phyloP scores from a whole-genome alignment of 2,329 filamentous ascomycete species.

The Allantophomopsis cytisporea region DNA sequence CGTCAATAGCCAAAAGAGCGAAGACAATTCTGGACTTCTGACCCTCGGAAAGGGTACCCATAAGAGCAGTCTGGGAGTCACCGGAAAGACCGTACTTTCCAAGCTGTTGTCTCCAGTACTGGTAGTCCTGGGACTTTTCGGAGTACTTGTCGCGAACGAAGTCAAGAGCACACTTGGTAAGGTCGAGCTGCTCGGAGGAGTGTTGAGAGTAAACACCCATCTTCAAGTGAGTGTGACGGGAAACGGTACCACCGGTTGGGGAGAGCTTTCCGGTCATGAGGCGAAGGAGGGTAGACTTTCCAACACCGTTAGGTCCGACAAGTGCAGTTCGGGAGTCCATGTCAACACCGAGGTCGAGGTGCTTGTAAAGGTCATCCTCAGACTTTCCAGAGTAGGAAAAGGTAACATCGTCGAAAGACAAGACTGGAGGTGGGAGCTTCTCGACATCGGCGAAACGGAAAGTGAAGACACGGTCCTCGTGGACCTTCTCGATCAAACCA shows the following conservation, averaged over 20 bases:
- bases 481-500: constrained; percentile 89
- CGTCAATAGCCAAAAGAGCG: constrained; percentile 85
- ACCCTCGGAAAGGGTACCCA: constrained; percentile 94
- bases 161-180: constrained; percentile 94
- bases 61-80: constrained; percentile 88
- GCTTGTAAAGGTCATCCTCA: constrained; percentile 87
- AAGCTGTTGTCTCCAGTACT: constrained; percentile 98
- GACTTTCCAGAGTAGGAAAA: constrained; percentile 92
- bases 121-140: constrained; percentile 86
- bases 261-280: constrained; percentile 95
- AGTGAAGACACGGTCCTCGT: constrained; percentile 76
- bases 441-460: constrained; percentile 99
- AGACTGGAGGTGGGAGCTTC: constrained; percentile 93
- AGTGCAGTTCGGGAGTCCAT: constrained; percentile 98
- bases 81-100: constrained; percentile 88
- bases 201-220: constrained; percentile 97
- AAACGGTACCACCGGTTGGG: constrained; percentile 69
- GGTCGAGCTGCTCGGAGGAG: constrained; percentile 93
- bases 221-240: constrained; percentile 95
- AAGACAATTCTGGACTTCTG: constrained; percentile 99
- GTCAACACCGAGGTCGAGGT: constrained; percentile 96
- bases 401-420: constrained; percentile 93
- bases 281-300: constrained; percentile 90
- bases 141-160: constrained; percentile 95
- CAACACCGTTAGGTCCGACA: constrained; percentile 97